Evolutionary conservation across 2,329 filamentous ascomycete species (phyloP), one percentile per base, ranked within the genome.

Genomic region (Xylariaceae sp.): DNA sequence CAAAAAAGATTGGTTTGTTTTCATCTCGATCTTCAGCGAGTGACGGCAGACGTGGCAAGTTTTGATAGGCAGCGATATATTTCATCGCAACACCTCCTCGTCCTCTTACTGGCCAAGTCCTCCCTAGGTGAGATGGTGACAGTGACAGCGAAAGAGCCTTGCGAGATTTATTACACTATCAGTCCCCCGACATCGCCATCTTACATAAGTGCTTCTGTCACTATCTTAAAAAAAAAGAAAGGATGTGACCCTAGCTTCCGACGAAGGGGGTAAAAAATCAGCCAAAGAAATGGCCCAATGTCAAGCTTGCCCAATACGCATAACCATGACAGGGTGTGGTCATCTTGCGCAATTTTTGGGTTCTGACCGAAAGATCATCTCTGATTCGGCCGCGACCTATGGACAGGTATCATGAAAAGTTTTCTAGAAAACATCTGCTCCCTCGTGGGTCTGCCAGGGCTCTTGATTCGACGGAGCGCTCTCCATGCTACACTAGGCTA

Each of bases 401-500:
- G 32, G 56, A 51, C 50, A 55, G 34, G 52, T 19, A 52, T 40
- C 12, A 53, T 47, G 50, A 39, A 51, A 53, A 49, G 8, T 47
- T 59, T 60, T 60, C 57, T 55, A 53, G 55, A 60, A 59, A 47
- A 55, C 40, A 53, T 57, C 55, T 51, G 51, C 40, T 48, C 27
- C 40, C 30, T 42, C n/a, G 55, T 57, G 52, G 51, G 50, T 53
- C 50, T 45, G 42, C 44, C 26, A 46, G n/a, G 43, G 40, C 30
- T 49, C 44, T 50, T 53, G 27, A 32, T 42, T 51, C 51, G 43
- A 50, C 48, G 26, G 7, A 35, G 40, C 43, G 34, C 39, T 46
- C 35, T 55, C 37, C 19, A 58, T 53, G 46, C 50, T 34, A 60
- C 50, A 19, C 46, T 48, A 40, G 8, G 19, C 19, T 19, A 19